Evolutionary conservation across 805 yeast species (phyloP), one percentile per base, ranked within the genome.

Genomic region (Komagataella populi): DNA sequence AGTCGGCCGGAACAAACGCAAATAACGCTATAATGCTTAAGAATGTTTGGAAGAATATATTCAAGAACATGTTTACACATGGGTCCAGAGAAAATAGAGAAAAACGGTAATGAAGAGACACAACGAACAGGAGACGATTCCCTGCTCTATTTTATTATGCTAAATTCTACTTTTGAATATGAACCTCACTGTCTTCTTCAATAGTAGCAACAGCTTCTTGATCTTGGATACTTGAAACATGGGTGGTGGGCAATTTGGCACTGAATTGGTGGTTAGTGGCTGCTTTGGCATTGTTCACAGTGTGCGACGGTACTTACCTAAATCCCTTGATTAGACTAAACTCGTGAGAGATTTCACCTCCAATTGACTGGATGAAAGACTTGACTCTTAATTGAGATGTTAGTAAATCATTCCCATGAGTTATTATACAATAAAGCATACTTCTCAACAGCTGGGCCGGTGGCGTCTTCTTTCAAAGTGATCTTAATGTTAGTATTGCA

Each of bases 151-250:
- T 30, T 30, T 30, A 30, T 6, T 30, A 30, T 30, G 39, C 39
- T 30, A 10, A 23, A 18, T 10, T 46, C 30, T 46, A 17, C 30
- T 46, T 20, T 23, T n/a, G 70, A 56, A 72, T 76, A 57, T 72
- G 71, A 46, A 83, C 87, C 60, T 78, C 84, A 60, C 74, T 68
- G 62, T 84, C 90, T 62, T 80, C 87, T 64, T 84, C 90, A 55
- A 83, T 69, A 45, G 72, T 66, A 48, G 77, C 74, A 56, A 84
- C 81, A 49, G 71, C 73, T 24, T 74, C 76, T 59, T 78, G 73
- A 46, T 63, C 59, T 55, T 69, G 63, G 57, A 83, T 62, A n/a
- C 77, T 56, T 20, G 65, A 62, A 43, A 76, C 69, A 56, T 78
- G 83, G 55, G 72, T 53, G 4, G 70, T 64, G 46, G 89, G 88